Evolutionary conservation across 1,284 basidiomycete species (phyloP).

Genomic region (Cutaneotrichosporon spelunceum): DNA sequence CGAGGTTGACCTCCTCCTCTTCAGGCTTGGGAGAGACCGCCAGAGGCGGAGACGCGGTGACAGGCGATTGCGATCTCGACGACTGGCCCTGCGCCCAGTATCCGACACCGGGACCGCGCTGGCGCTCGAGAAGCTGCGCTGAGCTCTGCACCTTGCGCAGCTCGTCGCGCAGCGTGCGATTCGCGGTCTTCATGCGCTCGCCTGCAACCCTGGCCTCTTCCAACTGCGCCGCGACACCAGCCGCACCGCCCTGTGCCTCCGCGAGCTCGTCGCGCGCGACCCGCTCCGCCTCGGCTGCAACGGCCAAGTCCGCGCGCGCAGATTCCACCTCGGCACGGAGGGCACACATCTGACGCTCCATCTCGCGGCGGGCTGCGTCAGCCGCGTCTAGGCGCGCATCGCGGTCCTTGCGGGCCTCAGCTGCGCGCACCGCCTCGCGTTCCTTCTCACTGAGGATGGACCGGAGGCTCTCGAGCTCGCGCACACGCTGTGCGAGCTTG

Average conservation of each 20-base stretch:
- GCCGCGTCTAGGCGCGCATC: constrained; percentile 60
- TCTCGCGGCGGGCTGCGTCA: constrained; percentile 58
- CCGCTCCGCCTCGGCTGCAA: constrained; percentile 51
- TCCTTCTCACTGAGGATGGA: constrained; percentile 58
- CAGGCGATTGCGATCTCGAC: not conserved
- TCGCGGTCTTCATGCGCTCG: constrained; percentile 49
- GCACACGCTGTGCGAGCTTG: constrained; percentile 56
- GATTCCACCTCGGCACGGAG: constrained; percentile 53
- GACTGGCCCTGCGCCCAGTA: constrained; percentile 63
- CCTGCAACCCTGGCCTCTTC: constrained; percentile 45
- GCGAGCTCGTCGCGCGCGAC: constrained; percentile 51
- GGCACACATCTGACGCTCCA: constrained; percentile 56
- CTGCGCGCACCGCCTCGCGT: constrained; percentile 55
- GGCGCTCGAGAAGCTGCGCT: constrained; percentile 78
- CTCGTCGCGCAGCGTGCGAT: constrained; percentile 87
- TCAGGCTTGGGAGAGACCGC: constrained; percentile 16
- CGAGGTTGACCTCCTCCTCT: constrained; percentile 84
- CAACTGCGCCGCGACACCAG: constrained; percentile 46
- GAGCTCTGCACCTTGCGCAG: constrained; percentile 88
- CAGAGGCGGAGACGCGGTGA: not conserved
- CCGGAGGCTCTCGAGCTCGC: constrained; percentile 65
- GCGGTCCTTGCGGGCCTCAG: constrained; percentile 60
- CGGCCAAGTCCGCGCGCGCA: constrained; percentile 54
- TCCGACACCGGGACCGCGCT: constrained; percentile 86
- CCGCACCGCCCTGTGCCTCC: constrained; percentile 38